phyloP scores from a whole-genome alignment of 768 basidiomycete species.

The Zangia roseola region DNA sequence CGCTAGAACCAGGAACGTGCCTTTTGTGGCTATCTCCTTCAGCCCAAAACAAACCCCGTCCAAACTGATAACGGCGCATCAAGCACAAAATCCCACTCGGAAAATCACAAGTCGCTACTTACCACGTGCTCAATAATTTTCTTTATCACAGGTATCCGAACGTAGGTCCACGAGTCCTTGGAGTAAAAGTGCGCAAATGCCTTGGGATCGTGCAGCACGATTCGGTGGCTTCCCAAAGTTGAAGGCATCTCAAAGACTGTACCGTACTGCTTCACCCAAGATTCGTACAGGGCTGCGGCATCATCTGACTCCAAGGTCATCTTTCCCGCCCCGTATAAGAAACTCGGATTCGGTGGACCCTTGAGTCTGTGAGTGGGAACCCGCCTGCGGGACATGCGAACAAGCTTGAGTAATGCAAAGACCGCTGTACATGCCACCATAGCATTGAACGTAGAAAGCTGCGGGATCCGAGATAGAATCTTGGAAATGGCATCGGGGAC shows the following conservation, averaged over 20 bases:
- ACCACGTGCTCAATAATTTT: constrained; percentile 31
- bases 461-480: not conserved
- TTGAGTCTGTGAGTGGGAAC: constrained; percentile 15
- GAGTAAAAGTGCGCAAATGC: constrained; percentile 12
- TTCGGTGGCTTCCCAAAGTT: constrained; percentile 7
- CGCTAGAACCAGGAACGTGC: constrained; percentile 12
- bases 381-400: constrained; percentile 4
- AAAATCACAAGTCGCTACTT: not conserved
- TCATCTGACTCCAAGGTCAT: constrained; percentile 2
- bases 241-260: constrained; percentile 9
- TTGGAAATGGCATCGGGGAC: not conserved
- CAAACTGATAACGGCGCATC: constrained; percentile 10
- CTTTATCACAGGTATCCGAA: constrained; percentile 36
- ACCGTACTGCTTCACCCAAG: constrained; percentile 22
- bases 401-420: constrained; percentile 9
- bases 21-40: constrained; percentile 46
- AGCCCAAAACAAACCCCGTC: constrained; percentile 30
- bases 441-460: not conserved
- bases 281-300: constrained; percentile 12
- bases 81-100: not conserved
- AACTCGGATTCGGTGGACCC: constrained; percentile 17
- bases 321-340: constrained; percentile 15
- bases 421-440: not conserved
- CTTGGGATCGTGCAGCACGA: constrained; percentile 42
- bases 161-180: constrained; percentile 34